Percentiles rank a stretch among this genome's conserved stretches.
Evolutionary conservation across 1,284 basidiomycete species (phyloP).

Genomic region (Cryptococcus sp.): DNA sequence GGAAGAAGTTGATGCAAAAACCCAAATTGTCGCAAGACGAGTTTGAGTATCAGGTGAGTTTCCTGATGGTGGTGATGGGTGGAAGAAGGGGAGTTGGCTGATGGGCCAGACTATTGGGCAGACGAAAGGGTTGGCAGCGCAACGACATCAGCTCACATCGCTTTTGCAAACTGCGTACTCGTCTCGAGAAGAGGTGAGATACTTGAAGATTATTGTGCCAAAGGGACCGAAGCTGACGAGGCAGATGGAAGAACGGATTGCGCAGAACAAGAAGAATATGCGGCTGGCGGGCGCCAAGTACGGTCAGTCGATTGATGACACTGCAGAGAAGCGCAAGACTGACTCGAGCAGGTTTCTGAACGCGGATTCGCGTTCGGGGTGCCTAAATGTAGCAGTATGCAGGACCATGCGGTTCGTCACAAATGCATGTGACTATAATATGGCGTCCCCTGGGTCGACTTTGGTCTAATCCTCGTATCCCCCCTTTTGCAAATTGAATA

Average conservation of each 20-base stretch:
- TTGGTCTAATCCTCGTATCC: conserved; percentile 9
- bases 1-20: conserved; percentile 22
- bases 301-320: conserved; percentile 20
- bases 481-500: conserved; percentile 28
- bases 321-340: not conserved
- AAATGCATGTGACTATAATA: too few species aligned
- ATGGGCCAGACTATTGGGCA: conserved; percentile 35
- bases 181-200: conserved; percentile 26
- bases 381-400: too few species aligned
- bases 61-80: too few species aligned
- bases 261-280: conserved; percentile 44
- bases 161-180: conserved; percentile 38
- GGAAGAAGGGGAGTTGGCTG: not conserved
- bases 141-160: conserved; percentile 44
- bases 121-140: conserved; percentile 41
- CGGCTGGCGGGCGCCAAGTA: conserved; percentile 40
- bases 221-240: not conserved
- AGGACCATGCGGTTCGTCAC: too few species aligned
- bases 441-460: too few species aligned
- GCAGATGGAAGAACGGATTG: conserved; percentile 41
- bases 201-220: not conserved
- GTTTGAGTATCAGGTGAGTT: conserved; percentile 35
- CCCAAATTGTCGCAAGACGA: conserved; percentile 28
- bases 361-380: too few species aligned
- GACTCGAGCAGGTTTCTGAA: conserved; percentile 5